Evolutionary conservation across 371 early-diverging fungal genomes (phyloP).

Genomic region (Umbelopsis sp.): DNA sequence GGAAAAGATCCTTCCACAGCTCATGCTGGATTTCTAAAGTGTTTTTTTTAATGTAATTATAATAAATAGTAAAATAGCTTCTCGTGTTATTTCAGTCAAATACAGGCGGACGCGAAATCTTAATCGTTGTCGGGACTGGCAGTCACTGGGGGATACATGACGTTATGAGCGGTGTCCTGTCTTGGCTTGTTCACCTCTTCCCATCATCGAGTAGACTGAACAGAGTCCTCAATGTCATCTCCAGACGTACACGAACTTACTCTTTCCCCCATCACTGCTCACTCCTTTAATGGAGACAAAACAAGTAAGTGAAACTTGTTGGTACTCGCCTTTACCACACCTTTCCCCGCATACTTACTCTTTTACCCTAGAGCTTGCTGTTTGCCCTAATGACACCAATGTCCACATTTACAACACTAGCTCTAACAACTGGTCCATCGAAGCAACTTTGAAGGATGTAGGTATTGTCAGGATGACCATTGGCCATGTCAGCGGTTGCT

Average conservation of each 20-base stretch:
- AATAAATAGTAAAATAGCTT: too few relatives aligned
- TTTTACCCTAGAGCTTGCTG: constrained; percentile 75
- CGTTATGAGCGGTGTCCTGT: neutral
- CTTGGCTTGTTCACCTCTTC: neutral
- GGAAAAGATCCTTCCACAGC: constrained; percentile 15
- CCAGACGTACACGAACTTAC: constrained; percentile 66
- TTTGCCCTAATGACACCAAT: constrained; percentile 89
- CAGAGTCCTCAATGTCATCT: constrained; percentile 60
- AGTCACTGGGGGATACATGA: constrained; percentile 2
- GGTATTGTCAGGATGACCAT: constrained; percentile 20
- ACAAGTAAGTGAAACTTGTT: constrained; percentile 27
- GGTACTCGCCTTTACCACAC: neutral
- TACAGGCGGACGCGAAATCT: too few relatives aligned
- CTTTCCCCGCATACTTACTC: neutral
- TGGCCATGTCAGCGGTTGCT: neutral
- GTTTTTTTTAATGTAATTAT: neutral
- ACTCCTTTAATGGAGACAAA: constrained; percentile 89
- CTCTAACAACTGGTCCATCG: constrained; percentile 63
- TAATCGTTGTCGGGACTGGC: neutral
- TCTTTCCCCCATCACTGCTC: constrained; percentile 85
- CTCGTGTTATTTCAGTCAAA: too few relatives aligned
- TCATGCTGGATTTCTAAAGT: neutral
- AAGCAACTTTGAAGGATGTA: constrained; percentile 78
- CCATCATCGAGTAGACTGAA: constrained; percentile 45
- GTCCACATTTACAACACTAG: constrained; percentile 84